Percentiles rank a stretch among this genome's conserved stretches.
Conservation (phyloP, 164 flowering plant genomes). For the Chimonanthus praecox region DNA sequence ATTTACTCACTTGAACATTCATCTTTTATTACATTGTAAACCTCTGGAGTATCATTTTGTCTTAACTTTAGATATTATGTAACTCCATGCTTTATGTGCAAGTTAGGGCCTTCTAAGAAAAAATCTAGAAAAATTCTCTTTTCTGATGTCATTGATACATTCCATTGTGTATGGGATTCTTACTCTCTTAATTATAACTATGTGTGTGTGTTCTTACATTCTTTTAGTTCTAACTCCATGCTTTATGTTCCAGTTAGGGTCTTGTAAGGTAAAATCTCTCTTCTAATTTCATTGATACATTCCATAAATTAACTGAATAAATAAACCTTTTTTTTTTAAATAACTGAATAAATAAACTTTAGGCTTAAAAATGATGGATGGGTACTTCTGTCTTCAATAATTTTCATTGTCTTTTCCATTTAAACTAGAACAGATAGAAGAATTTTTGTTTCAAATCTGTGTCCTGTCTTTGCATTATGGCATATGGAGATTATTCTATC, state of each 20-base stretch:
- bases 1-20: neutral
- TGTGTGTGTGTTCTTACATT: too few species aligned
- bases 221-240: neutral
- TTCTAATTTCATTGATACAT: neutral
- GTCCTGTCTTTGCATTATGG: too few species aligned
- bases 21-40: neutral
- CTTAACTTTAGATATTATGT: neutral
- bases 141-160: neutral
- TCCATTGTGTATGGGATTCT: neutral
- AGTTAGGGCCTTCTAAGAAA: neutral
- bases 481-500: too few species aligned
- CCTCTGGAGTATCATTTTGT: neutral
- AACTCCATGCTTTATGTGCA: neutral
- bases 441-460: too few species aligned
- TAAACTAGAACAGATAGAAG: too few species aligned
- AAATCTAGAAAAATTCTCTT: neutral
- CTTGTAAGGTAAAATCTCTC: neutral
- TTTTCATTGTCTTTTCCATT: too few species aligned
- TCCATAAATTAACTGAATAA: neutral
- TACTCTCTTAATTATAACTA: too few species aligned
- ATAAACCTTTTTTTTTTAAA: too few species aligned
- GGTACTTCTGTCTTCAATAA: too few species aligned
- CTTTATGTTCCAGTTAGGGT: neutral
- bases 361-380: neutral
- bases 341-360: neutral